Base-by-base conservation (phyloP, 352 stramenopile species). In the Pythium grandisporangium region DNA sequence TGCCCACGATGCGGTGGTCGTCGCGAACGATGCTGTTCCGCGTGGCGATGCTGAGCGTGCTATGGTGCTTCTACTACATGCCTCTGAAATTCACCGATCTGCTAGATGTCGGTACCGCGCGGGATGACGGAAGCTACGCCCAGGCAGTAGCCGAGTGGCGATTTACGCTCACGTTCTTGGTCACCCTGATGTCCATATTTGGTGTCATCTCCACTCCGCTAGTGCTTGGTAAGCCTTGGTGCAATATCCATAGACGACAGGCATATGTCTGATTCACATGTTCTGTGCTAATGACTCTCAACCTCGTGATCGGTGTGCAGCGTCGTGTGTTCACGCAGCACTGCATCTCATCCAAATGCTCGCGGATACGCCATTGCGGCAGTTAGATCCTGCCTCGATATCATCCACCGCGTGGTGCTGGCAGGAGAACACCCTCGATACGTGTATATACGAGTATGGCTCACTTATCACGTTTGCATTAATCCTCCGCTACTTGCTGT, bases 401-500 rank as follows among this genome's bases (percentile, higher is more conserved):
- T 27, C 16, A 13, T 12, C 17, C 8, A 34, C 52, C 21, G 24
- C 23, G 26, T 45, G 43, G 45, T 49, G 50, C 40, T 59, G 44
- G 38, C 25, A 7, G 4, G 11, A 6, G 2, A 29, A 54, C 22
- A 26, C 27, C 11, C 12, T 51, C 16, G 30, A 30, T 10, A 27
- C 44, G 2, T 57, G 49, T 25, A 40, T 38, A 17, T 58, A 62
- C 32, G 66, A 77, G 37, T 56, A 44, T 36, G 44, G 49, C 16
- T 40, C 34, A 6, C 21, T 78, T 24, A 17, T 62, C 5, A 61
- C 44, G 35, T 78, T 66, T 24, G 29, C 65, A 8, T 17, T 60
- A 14, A 30, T 74, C 41, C 37, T 72, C 21, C 51, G 58, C 51
- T 68, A 46, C 49, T 58, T 66, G 23, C 19, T 70, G 13, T 53